Base-by-base conservation (phyloP, 2,329 filamentous ascomycete species). In the Aspergillus hiratsukae region DNA sequence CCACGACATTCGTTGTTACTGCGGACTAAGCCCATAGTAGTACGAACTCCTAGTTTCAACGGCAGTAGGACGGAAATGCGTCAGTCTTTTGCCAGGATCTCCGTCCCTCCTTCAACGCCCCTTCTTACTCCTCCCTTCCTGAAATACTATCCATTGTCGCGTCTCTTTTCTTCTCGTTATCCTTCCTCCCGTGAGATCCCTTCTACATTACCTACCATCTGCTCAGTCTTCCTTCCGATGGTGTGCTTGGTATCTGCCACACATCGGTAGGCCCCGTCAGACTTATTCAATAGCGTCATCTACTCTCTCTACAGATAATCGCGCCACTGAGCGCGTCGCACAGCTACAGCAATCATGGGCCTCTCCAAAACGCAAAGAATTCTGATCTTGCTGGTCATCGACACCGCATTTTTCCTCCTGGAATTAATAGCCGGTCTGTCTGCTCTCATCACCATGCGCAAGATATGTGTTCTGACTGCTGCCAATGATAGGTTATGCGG, bases 361-460 rank as follows among this genome's bases (percentile, higher is more conserved):
- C 89, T 93, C 82, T 95, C 92, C 70, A 99, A 99, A 76, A 89
- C 88, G 64, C 90, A 88, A 67, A 87, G 93, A 74, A 97, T 99
- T 73, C 84, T 89, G 76, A 88, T 97, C 73, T 90, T 99, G 82
- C 86, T 99, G 72, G 88, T 80, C 61, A 96, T 99, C 70, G 93
- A 97, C 76, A 82, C 87, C 52, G 81, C 83, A 43, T 99, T 99
- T 79, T 97, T 99, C 77, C 76, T 96, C 49, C 79, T 97, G 57
- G 94, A 99, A 76, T 78, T 99, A 59, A 85, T 88, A 56, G 86
- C 88, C 59, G 93, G 81, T 81, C 59, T 37, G 78, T 70, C 19
- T 11, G 28, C 17, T 21, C 29, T 7, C 21, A 17, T 35, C 49
- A 27, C 19, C 37, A 28, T 11, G 21, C 9, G 11, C 56, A n/a